Evolutionary conservation across 805 yeast species (phyloP), one percentile per base, ranked within the genome.

Genomic region (Blastobotrys robertii): DNA sequence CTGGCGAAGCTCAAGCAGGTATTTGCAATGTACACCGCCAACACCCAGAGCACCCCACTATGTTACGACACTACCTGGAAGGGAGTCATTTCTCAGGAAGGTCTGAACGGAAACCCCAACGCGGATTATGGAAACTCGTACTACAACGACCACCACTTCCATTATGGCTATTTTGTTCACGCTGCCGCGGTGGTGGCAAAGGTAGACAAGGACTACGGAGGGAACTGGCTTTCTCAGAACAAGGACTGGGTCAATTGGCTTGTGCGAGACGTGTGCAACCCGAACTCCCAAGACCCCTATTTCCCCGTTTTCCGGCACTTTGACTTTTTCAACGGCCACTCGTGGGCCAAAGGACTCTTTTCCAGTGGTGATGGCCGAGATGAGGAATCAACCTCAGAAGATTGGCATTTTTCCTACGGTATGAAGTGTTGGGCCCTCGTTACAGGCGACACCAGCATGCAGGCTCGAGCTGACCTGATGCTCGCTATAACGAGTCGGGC

Each of bases 101-200:
- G 74, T 2, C 39, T 60, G 30, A 68, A 63, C 32, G 70, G 62
- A 6, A 70, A 69, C 45, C 53, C 70, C 28, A 59, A 68, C 30
- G 76, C 76, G 19, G 95, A 87, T 63, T 85, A 70, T 58, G 94
- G 94, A 38, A 73, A 81, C 58, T 74, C 83, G 16, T 81, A 74
- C 59, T 84, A 84, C 63, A 84, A 84, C 52, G 94, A 85, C 56
- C 94, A 85, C 54, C 92, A 84, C 57, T 85, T 84, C 73, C 94
- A 85, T 58, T 85, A 81, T 55, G 92, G 92, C 8, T 85, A 84
- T 60, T 80, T 77, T 51, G 70, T 84, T 38, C 88, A 84, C 57
- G 83, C 94, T 1, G 94, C 94, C 4, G 87, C 94, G 1, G 66
- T 82, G 14, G 73, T 84, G 37, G 88, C 81, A 11, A 60, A 76